Conservation (phyloP, 2,329 filamentous ascomycete species). For the Colletotrichum incanum region DNA sequence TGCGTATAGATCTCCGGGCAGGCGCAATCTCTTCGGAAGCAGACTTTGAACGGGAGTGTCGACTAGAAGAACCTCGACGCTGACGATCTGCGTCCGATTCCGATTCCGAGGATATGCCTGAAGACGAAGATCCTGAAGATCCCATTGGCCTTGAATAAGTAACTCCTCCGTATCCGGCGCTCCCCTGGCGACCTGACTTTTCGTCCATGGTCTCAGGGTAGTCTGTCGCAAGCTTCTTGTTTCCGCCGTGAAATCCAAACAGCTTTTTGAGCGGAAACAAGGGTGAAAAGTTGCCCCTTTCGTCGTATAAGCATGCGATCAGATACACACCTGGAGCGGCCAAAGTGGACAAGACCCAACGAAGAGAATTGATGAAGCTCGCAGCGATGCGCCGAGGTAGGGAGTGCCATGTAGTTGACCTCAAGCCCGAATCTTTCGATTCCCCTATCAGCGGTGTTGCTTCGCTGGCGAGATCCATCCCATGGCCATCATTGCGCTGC, state of each 20-base stretch:
- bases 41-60: slow-evolving; percentile 77
- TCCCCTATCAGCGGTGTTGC: slow-evolving; percentile 76
- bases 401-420: slow-evolving; percentile 66
- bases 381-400: slow-evolving; percentile 80
- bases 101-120: slow-evolving; percentile 79
- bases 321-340: slow-evolving; percentile 87
- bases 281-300: slow-evolving; percentile 84
- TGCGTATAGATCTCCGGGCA: slow-evolving; percentile 85
- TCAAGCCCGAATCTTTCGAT: slow-evolving; percentile 44
- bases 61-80: slow-evolving; percentile 52
- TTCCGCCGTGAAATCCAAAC: slow-evolving; percentile 63
- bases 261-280: slow-evolving; percentile 80
- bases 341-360: slow-evolving; percentile 84
- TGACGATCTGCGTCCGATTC: slow-evolving; percentile 71
- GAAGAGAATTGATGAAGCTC: slow-evolving; percentile 81
- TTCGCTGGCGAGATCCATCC: slow-evolving; percentile 65
- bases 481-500: slow-evolving; percentile 39
- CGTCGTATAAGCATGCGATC: slow-evolving; percentile 86
- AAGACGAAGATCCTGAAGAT: slow-evolving; percentile 71
- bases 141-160: slow-evolving; percentile 43
- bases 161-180: slow-evolving; percentile 43
- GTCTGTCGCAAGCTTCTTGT: slow-evolving; percentile 64
- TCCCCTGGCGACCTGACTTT: slow-evolving; percentile 46
- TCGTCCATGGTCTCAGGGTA: slow-evolving; percentile 52
- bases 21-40: slow-evolving; percentile 77